phyloP scores from a whole-genome alignment of 2,329 filamentous ascomycete genomes.

The Phialemoniopsis sp. region DNA sequence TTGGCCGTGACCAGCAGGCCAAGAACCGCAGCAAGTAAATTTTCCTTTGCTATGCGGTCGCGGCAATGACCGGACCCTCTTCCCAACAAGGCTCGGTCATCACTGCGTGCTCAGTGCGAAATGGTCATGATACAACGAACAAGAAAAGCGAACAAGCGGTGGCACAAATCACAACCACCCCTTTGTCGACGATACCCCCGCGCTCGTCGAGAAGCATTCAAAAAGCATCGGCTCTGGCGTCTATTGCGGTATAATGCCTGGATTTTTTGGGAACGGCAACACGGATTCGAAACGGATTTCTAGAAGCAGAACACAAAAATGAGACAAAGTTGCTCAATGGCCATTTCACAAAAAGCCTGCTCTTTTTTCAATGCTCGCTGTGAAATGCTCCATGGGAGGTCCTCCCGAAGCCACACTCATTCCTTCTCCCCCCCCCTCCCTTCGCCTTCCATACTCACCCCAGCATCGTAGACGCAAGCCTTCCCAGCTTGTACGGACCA shows the following conservation, averaged over 20 bases:
- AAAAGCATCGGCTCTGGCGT: slow-evolving; percentile 13
- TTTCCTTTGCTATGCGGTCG: slow-evolving; percentile 1
- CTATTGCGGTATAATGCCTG: slow-evolving; percentile 12
- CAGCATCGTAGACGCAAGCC: too few species aligned
- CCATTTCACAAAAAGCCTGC: slow-evolving; percentile 56
- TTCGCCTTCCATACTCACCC: slow-evolving; percentile 1
- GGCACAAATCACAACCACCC: not conserved
- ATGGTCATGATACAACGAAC: not conserved
- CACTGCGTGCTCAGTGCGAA: slow-evolving; percentile 1
- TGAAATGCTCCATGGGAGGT: slow-evolving; percentile 76
- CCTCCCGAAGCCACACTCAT: slow-evolving; percentile 56
- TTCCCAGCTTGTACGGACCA: not conserved
- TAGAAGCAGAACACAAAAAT: slow-evolving; percentile 27
- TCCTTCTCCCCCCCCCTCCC: slow-evolving; percentile 2
- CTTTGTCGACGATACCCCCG: too few species aligned
- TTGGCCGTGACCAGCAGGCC: slow-evolving; percentile 70
- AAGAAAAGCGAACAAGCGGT: too few species aligned
- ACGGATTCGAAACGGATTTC: slow-evolving; percentile 14
- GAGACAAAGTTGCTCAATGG: slow-evolving; percentile 58
- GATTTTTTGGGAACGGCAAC: slow-evolving; percentile 19
- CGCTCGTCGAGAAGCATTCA: too few species aligned
- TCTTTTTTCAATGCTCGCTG: slow-evolving; percentile 37
- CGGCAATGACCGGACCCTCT: slow-evolving; percentile 10
- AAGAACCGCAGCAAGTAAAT: slow-evolving; percentile 36
- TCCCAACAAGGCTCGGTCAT: too few species aligned